Conservation (phyloP, 306 rosid genomes). For the Psophocarpus tetragonolobus region DNA sequence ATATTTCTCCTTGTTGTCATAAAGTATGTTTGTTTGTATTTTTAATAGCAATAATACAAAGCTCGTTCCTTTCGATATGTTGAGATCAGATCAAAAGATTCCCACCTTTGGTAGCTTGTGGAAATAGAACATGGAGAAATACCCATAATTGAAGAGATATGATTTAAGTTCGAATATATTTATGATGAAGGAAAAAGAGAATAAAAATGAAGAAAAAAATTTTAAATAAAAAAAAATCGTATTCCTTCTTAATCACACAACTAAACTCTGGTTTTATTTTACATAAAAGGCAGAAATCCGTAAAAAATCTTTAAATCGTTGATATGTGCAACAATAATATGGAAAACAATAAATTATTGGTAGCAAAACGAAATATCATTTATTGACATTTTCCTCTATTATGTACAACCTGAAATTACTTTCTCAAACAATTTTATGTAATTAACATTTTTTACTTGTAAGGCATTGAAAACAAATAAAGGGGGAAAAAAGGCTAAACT, state of each 20-base stretch:
- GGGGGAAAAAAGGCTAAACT: not conserved
- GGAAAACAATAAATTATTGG: not conserved
- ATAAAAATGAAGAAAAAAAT: not conserved
- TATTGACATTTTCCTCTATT: not conserved
- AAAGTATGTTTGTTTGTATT: not conserved
- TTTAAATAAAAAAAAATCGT: not conserved
- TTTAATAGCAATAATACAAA: conserved; percentile 8
- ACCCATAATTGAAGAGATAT: conserved; percentile 26
- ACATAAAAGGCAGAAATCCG: not conserved
- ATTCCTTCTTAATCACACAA: not conserved
- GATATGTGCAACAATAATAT: not conserved
- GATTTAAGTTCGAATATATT: not conserved
- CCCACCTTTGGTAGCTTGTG: conserved; percentile 12
- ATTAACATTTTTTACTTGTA: not conserved
- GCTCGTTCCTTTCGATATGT: not conserved
- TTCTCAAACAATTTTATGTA: conserved; percentile 21
- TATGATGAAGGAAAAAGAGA: not conserved
- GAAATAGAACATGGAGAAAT: not conserved
- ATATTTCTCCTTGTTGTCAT: not conserved
- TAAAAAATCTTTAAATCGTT: not conserved
- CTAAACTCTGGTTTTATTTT: not conserved
- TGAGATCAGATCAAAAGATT: conserved; percentile 30
- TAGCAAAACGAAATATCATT: not conserved
- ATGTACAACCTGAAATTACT: conserved; percentile 9
- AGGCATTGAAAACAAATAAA: not conserved